phyloP scores from a whole-genome alignment of 2,329 filamentous ascomycete genomes.

The Nakataea oryzae region DNA sequence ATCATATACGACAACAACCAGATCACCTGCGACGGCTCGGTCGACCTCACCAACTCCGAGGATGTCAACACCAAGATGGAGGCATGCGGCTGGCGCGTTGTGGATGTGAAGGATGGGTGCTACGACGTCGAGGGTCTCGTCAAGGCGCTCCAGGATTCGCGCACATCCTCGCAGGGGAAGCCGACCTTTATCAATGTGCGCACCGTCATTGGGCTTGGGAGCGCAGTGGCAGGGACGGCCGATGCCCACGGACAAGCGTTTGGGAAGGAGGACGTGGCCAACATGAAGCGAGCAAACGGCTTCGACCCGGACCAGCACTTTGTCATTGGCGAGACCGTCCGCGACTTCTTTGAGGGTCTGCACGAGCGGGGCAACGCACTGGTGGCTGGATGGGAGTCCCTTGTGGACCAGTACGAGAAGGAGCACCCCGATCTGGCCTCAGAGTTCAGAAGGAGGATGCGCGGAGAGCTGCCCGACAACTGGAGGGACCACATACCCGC shows the following conservation, averaged over 20 bases:
- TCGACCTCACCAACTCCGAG: conserved; percentile 41
- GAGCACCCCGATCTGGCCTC: conserved; percentile 13
- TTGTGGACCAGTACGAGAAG: conserved; percentile 12
- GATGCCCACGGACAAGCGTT: conserved; percentile 48
- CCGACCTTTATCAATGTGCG: conserved; percentile 41
- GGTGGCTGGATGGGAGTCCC: conserved; percentile 35
- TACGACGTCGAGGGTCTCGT: conserved; percentile 36
- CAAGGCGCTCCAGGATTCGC: conserved; percentile 29
- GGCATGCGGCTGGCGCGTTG: conserved; percentile 40
- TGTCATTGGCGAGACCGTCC: conserved; percentile 31
- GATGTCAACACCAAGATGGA: conserved; percentile 44
- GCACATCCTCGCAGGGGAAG: conserved; percentile 15
- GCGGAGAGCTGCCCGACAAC: conserved; percentile 33
- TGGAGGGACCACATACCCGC: conserved; percentile 40
- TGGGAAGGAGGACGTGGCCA: conserved; percentile 37
- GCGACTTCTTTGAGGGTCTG: conserved; percentile 40
- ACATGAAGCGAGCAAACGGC: conserved; percentile 40
- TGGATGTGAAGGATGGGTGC: conserved; percentile 37
- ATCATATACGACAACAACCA: conserved; percentile 49
- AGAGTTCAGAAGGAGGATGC: conserved; percentile 35
- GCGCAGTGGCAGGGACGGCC: conserved; percentile 32
- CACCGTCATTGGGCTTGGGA: conserved; percentile 45
- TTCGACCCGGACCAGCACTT: conserved; percentile 38
- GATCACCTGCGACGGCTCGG: conserved; percentile 43
- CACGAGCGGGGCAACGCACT: conserved; percentile 31